phyloP scores from a whole-genome alignment of 129 eudicot species.

The Arctium lappa region DNA sequence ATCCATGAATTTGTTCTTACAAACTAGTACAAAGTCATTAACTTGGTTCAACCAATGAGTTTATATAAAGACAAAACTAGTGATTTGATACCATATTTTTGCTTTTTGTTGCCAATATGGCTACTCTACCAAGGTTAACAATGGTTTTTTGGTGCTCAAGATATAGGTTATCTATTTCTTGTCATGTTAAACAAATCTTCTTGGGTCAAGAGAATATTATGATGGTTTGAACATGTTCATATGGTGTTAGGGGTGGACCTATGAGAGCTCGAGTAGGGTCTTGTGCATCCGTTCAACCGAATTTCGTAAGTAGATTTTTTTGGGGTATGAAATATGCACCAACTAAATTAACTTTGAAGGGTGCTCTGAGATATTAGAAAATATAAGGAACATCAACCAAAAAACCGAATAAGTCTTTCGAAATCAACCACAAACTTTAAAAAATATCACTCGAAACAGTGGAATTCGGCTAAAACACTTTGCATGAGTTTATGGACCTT shows the following conservation, averaged over 20 bases:
- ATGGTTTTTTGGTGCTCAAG: background rate
- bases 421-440: background rate
- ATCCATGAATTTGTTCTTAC: background rate
- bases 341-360: background rate
- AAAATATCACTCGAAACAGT: background rate
- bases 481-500: background rate
- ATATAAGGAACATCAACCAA: background rate
- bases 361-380: background rate
- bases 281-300: background rate
- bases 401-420: background rate
- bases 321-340: background rate
- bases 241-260: background rate
- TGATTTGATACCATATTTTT: slow-evolving; percentile 2
- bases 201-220: background rate
- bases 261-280: background rate
- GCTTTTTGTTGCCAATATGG: slow-evolving; percentile 1
- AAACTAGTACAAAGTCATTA: background rate
- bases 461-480: background rate
- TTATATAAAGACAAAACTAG: slow-evolving; percentile 1
- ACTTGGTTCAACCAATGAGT: background rate
- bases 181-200: background rate
- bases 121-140: background rate
- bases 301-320: background rate
- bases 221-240: background rate
- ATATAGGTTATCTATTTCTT: background rate